phyloP scores from a whole-genome alignment of 1,284 basidiomycete genomes.

The Hemileia vastatrix region DNA sequence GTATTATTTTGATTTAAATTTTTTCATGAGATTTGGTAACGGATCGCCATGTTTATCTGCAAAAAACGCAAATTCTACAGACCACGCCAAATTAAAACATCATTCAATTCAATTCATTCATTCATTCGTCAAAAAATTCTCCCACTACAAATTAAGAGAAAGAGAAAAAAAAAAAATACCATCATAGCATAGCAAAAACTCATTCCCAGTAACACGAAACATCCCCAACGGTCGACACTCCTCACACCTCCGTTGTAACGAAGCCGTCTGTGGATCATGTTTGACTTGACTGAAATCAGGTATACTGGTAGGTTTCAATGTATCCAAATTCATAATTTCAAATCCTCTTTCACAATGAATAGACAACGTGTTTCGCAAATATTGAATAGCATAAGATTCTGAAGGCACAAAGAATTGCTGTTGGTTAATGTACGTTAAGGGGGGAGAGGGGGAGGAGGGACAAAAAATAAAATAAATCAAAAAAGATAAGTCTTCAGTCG shows the following conservation, averaged over 20 bases:
- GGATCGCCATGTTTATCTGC: constrained; percentile 72
- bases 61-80: constrained; percentile 69
- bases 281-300: constrained; percentile 48
- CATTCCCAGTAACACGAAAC: constrained; percentile 66
- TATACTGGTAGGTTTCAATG: constrained; percentile 47
- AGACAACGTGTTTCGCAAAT: constrained; percentile 78
- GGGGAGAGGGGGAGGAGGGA: too few species aligned
- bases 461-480: background rate
- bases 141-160: background rate
- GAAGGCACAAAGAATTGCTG: constrained; percentile 28
- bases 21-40: too few species aligned
- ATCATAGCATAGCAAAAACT: constrained; percentile 87
- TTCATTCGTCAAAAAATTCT: background rate
- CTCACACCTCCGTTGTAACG: constrained; percentile 71
- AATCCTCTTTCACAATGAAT: constrained; percentile 55
- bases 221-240: constrained; percentile 71
- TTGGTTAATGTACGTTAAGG: too few species aligned
- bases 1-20: too few species aligned
- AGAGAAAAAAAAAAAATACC: constrained; percentile 34
- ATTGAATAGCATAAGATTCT: constrained; percentile 22
- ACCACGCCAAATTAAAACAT: too few species aligned
- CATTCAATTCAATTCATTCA: background rate
- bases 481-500: background rate
- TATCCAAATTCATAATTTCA: constrained; percentile 80
- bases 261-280: constrained; percentile 64